Evolutionary conservation across 495 filamentous ascomycete genomes (phyloP).

Genomic region (Niebla homalea): DNA sequence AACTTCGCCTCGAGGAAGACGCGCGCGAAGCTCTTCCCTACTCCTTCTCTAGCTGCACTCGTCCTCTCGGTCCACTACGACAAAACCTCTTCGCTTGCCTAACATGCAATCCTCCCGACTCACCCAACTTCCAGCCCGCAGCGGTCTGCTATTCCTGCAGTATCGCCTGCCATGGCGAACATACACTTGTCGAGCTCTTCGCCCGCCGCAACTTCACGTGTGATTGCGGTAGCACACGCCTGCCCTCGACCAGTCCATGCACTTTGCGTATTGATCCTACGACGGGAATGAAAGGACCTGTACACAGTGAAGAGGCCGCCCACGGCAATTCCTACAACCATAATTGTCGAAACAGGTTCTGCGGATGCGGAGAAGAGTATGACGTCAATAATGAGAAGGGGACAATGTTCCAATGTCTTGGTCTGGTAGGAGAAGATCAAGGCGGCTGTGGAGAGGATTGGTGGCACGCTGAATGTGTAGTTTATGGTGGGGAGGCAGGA

Average conservation of each 20-base stretch:
- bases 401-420: slow-evolving; percentile 98
- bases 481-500: slow-evolving; percentile 55
- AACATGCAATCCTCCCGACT: slow-evolving; percentile 78
- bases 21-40: slow-evolving; percentile 91
- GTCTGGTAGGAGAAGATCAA: slow-evolving; percentile 62
- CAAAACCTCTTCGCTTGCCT: slow-evolving; percentile 82
- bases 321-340: slow-evolving; percentile 80
- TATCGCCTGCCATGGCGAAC: slow-evolving; percentile 91
- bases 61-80: slow-evolving; percentile 70
- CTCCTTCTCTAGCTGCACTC: slow-evolving; percentile 85
- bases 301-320: slow-evolving; percentile 59
- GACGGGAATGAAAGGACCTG: slow-evolving; percentile 60
- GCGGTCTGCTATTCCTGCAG: slow-evolving; percentile 94
- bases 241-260: slow-evolving; percentile 58
- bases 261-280: slow-evolving; percentile 58
- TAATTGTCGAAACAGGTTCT: slow-evolving; percentile 88
- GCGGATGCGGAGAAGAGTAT: slow-evolving; percentile 77
- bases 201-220: slow-evolving; percentile 89
- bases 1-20: slow-evolving; percentile 84
- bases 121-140: slow-evolving; percentile 56
- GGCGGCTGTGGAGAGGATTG: slow-evolving; percentile 96
- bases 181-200: slow-evolving; percentile 91
- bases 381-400: slow-evolving; percentile 76
- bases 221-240: slow-evolving; percentile 83
- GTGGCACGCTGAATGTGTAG: slow-evolving; percentile 93